phyloP scores from a whole-genome alignment of 768 basidiomycete species.

The Tricholomella constricta region DNA sequence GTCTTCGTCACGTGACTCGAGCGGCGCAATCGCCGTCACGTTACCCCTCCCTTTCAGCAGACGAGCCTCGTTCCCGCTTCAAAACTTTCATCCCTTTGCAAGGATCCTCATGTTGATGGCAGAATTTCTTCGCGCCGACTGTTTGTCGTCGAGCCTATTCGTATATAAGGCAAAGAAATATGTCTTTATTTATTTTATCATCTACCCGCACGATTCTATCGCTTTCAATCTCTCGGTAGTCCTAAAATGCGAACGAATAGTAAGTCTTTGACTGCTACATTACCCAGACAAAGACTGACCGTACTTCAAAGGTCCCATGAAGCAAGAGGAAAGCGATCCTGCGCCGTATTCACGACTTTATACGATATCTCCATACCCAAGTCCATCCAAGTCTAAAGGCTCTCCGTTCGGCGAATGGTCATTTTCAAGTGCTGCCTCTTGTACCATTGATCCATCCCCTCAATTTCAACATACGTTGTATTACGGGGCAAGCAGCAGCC shows the following conservation, averaged over 20 bases:
- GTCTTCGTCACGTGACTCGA: conserved; percentile 27
- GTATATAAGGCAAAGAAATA: conserved; percentile 22
- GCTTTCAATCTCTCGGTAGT: not conserved
- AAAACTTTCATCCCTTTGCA: conserved; percentile 20
- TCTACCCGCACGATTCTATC: conserved; percentile 1
- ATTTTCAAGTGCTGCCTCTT: conserved; percentile 1
- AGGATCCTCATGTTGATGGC: conserved; percentile 28
- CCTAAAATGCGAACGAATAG: conserved; percentile 7
- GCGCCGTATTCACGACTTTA: not conserved
- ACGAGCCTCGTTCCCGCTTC: conserved; percentile 23
- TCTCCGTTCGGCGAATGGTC: conserved; percentile 7
- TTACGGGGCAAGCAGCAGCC: not conserved
- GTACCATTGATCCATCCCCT: not conserved
- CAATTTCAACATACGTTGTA: not conserved
- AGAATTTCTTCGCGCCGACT: conserved; percentile 7
- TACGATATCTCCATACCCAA: conserved; percentile 6
- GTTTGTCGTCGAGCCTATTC: conserved; percentile 16
- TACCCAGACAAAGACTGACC: not conserved
- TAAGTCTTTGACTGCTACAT: not conserved
- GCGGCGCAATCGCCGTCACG: conserved; percentile 6
- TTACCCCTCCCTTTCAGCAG: conserved; percentile 22
- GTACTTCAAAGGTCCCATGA: not conserved
- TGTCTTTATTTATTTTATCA: conserved; percentile 3
- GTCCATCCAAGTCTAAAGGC: not conserved
- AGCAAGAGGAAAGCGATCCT: conserved; percentile 11